These are phyloP conservation scores for Rhynchospora pubera DNA, from an alignment of 176 grass and related monocot species.

Conservation along the genomic window DNA sequence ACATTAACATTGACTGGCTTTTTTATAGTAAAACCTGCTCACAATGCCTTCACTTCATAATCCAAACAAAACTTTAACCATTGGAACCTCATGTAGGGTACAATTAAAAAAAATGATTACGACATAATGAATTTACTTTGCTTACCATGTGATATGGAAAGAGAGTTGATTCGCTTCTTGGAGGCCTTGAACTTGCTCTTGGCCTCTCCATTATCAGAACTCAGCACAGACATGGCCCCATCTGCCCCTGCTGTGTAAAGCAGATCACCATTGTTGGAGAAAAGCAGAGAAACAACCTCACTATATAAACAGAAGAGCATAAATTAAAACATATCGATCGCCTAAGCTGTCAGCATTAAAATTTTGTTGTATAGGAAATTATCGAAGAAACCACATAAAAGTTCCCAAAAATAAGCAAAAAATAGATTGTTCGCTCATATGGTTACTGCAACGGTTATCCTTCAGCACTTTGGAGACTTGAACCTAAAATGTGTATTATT, in stretches of 20 bases:
- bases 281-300: conserved; percentile 39
- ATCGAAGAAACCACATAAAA: background rate
- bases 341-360: background rate
- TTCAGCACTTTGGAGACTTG: background rate
- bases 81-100: background rate
- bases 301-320: conserved; percentile 27
- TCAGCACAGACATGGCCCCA: conserved; percentile 35
- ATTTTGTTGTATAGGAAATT: background rate
- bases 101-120: no score
- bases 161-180: conserved; percentile 35
- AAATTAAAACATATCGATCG: conserved; percentile 5
- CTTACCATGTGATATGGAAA: conserved; percentile 42
- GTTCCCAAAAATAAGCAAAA: background rate
- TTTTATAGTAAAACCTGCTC: background rate
- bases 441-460: background rate
- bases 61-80: background rate
- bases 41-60: background rate
- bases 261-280: conserved; percentile 28
- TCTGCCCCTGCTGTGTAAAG: conserved; percentile 32
- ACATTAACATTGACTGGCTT: background rate
- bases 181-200: conserved; percentile 35
- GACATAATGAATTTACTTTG: background rate
- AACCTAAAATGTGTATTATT: background rate
- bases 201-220: conserved; percentile 33
- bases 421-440: background rate